phyloP scores from a whole-genome alignment of 2,329 filamentous ascomycete species.

The Trichoderma oligosporum region DNA sequence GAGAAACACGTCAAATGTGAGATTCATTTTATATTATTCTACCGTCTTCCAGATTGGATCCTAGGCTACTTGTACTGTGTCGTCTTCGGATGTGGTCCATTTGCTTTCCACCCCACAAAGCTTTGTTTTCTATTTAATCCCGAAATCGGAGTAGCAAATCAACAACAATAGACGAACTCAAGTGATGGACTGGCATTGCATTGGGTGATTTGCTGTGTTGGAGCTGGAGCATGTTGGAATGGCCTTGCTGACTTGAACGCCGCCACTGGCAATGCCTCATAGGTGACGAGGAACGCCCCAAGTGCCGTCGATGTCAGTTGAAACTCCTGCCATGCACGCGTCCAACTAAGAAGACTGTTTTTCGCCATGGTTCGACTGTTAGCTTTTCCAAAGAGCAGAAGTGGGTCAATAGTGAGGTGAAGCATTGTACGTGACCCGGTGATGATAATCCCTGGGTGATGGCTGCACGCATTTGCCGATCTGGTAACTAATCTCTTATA shows the following conservation, averaged over 20 bases:
- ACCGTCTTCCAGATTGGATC: too few relatives aligned
- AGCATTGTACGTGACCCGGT: constrained; percentile 31
- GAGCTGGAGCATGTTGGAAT: not conserved
- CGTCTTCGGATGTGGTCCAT: not conserved
- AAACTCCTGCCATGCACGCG: constrained; percentile 35
- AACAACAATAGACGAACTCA: too few relatives aligned
- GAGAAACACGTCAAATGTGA: constrained; percentile 38
- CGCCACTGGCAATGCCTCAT: not conserved
- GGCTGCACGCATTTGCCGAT: not conserved
- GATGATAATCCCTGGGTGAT: not conserved
- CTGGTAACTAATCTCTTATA: constrained; percentile 4
- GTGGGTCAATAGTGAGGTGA: constrained; percentile 36
- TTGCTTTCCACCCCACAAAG: not conserved
- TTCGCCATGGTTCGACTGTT: constrained; percentile 34
- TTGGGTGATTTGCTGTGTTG: not conserved
- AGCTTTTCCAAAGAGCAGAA: constrained; percentile 35
- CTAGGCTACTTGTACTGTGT: not conserved
- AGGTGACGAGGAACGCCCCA: constrained; percentile 40
- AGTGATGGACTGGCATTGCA: not conserved
- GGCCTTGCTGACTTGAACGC: constrained; percentile 6
- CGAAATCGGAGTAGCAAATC: too few relatives aligned
- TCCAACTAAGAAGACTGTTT: constrained; percentile 36
- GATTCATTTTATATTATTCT: constrained; percentile 16
- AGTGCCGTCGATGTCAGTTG: constrained; percentile 34
- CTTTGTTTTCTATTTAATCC: too few relatives aligned